Evolutionary conservation across 768 basidiomycete species (phyloP), one percentile per base, ranked within the genome.

Genomic region (Pisolithus marmoratus): DNA sequence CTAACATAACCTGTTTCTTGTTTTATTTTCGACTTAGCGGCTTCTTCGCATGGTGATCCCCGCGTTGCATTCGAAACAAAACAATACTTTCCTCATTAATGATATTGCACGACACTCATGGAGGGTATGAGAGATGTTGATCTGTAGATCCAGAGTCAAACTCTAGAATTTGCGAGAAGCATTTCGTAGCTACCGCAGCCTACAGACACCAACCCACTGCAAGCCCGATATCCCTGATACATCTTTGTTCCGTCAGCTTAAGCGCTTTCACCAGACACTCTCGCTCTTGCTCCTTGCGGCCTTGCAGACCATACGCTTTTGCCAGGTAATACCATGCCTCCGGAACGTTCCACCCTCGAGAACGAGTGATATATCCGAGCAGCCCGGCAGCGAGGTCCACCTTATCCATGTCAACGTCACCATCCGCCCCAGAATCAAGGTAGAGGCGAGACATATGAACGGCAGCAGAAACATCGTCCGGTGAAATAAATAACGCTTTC

Each of bases 261-360:
- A 95, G 65, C 17, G 93, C 92, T 58, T 73, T 81, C 42, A 70
- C 73, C 52, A 94, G 70, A 60, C 87, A 88, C 65, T 94, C 89
- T 50, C 80, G 74, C 60, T 90, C 88, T 46, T 81, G 74, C 47
- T 83, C 84, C 55, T 78, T 81, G 47, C 85, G 77, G 2, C 80
- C 85, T 60, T 90, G 90, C 58, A 84, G 63, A 45, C 85, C 83
- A 61, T 87, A 87, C 22, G 85, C 86, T 60, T 85, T 90, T 6
- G 85, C 90, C 14, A 98, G 76, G 65, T 84, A 89, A 67, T 87
- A 95, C 95, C 95, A 99, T 23, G 89, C 94, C 65, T 98, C 95
- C 0, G 94, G 82, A 2, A 88, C 79, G 64, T 96, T 87, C 93
- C 94, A 97, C 11, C 87, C 95, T 0, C 74, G 72, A 1, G 87